These are phyloP conservation scores for Fusarium robinianum DNA, from an alignment of 2,329 filamentous ascomycete species.

Conservation along the genomic window DNA sequence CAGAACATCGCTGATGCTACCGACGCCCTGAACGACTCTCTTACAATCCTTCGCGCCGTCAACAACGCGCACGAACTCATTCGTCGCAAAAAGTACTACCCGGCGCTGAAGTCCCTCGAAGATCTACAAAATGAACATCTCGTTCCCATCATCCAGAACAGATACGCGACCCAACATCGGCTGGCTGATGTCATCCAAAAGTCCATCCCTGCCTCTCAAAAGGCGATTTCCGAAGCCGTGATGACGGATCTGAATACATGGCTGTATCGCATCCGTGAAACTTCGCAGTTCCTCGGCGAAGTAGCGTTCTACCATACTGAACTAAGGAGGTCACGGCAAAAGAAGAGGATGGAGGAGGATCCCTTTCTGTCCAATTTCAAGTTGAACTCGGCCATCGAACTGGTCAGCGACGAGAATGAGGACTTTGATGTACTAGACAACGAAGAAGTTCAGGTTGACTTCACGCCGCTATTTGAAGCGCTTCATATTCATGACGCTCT, in stretches of 20 bases:
- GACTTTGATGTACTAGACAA: constrained; percentile 96
- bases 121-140: constrained; percentile 96
- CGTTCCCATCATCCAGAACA: constrained; percentile 70
- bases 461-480: constrained; percentile 91
- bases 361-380: constrained; percentile 81
- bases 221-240: constrained; percentile 91
- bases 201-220: constrained; percentile 90
- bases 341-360: constrained; percentile 77
- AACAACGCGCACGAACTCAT: constrained; percentile 94
- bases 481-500: constrained; percentile 95
- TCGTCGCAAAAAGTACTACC: constrained; percentile 92
- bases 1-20: constrained; percentile 96
- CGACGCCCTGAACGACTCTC: constrained; percentile 83
- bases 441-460: constrained; percentile 92
- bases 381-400: constrained; percentile 91
- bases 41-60: constrained; percentile 88
- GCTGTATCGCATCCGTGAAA: constrained; percentile 93
- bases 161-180: constrained; percentile 92
- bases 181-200: constrained; percentile 95
- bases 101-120: constrained; percentile 88
- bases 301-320: constrained; percentile 97
- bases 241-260: constrained; percentile 97
- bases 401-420: constrained; percentile 92
- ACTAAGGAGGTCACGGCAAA: constrained; percentile 78
- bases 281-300: constrained; percentile 93